These are phyloP conservation scores for Posidonia australis DNA, from an alignment of 106 monocot species.

Conservation along the genomic window DNA sequence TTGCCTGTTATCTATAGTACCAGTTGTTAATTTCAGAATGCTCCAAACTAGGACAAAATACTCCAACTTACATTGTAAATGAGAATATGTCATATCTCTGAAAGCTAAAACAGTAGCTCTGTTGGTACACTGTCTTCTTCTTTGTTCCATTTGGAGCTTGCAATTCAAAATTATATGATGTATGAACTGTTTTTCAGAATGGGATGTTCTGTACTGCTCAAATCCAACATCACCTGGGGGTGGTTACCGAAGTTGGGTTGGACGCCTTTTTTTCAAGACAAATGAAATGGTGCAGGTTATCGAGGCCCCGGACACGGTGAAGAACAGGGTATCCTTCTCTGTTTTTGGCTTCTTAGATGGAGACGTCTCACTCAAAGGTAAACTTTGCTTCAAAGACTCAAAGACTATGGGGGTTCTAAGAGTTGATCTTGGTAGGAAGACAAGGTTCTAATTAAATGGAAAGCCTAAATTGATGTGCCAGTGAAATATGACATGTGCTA, in stretches of 20 bases:
- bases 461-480: no score
- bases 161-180: not conserved
- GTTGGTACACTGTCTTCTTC: not conserved
- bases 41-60: not conserved
- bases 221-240: constrained; percentile 95
- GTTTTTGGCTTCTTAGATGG: constrained; percentile 63
- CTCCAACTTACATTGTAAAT: not conserved
- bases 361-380: constrained; percentile 85
- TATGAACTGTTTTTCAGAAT: constrained; percentile 33
- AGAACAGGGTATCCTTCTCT: constrained; percentile 73
- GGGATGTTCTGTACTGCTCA: constrained; percentile 93
- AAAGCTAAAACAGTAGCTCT: not conserved
- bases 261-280: constrained; percentile 80
- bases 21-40: no score
- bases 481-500: no score
- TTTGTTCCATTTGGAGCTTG: not conserved
- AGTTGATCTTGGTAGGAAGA: not conserved
- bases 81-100: not conserved
- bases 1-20: no score
- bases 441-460: no score
- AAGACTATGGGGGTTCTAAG: no score
- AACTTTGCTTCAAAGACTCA: not conserved
- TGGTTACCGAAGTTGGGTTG: constrained; percentile 65
- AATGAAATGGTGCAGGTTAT: constrained; percentile 92
- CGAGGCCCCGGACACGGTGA: constrained; percentile 67